Evolutionary conservation across 495 filamentous ascomycete genomes (phyloP).

Genomic region (Amniculicola lignicola): DNA sequence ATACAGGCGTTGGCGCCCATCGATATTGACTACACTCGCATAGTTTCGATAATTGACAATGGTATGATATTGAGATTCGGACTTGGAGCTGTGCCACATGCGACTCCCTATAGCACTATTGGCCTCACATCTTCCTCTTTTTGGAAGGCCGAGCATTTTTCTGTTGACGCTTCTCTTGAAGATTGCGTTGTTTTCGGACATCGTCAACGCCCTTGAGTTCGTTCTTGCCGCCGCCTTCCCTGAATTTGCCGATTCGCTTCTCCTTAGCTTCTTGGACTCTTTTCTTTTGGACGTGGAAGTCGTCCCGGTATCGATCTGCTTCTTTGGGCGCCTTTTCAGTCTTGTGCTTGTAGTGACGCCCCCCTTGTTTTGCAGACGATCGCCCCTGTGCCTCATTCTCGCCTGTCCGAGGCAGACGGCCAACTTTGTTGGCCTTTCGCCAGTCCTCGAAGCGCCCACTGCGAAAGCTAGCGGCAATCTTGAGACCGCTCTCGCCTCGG

Average conservation of each 20-base stretch:
- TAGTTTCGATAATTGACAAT: too few relatives aligned
- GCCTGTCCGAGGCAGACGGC: slow-evolving; percentile 71
- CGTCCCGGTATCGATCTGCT: slow-evolving; percentile 83
- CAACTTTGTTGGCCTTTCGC: slow-evolving; percentile 79
- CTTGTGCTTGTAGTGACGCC: slow-evolving; percentile 71
- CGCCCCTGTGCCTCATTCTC: slow-evolving; percentile 64
- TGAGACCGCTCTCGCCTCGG: slow-evolving; percentile 85
- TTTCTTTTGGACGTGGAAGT: slow-evolving; percentile 89
- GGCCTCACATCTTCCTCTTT: slow-evolving; percentile 49
- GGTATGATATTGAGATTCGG: background rate
- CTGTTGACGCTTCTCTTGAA: slow-evolving; percentile 70
- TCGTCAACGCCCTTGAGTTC: slow-evolving; percentile 81
- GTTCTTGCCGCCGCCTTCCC: slow-evolving; percentile 62
- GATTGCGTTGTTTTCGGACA: slow-evolving; percentile 73
- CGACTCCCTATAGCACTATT: background rate
- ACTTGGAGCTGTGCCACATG: background rate
- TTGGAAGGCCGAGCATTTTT: slow-evolving; percentile 87
- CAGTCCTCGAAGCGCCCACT: slow-evolving; percentile 90
- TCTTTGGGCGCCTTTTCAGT: slow-evolving; percentile 83
- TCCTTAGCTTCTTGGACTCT: slow-evolving; percentile 81
- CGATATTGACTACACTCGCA: too few relatives aligned
- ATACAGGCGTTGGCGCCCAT: too few relatives aligned
- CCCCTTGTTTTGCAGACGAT: slow-evolving; percentile 22
- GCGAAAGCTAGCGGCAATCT: slow-evolving; percentile 90
- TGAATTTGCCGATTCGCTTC: slow-evolving; percentile 70